Evolutionary conservation across 371 early-diverging fungal species (phyloP).

Genomic region (Lichtheimia corymbifera): DNA sequence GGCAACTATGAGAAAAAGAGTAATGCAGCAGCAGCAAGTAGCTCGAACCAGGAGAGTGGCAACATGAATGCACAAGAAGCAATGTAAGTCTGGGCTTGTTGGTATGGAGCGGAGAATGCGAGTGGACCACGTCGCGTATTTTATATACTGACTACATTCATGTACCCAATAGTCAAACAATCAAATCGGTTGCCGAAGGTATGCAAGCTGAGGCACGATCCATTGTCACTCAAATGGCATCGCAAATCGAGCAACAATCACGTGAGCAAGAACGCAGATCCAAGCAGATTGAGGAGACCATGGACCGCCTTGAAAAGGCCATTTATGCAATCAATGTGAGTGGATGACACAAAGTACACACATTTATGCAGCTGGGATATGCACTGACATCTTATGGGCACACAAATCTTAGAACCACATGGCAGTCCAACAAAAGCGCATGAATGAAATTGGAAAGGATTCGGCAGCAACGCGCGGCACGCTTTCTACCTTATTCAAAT

Average conservation of each 20-base stretch:
- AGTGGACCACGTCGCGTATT: background rate
- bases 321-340: constrained; percentile 38
- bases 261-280: constrained; percentile 34
- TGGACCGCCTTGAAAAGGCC: constrained; percentile 26
- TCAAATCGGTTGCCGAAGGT: constrained; percentile 16
- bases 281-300: constrained; percentile 22
- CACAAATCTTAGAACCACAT: constrained; percentile 23
- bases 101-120: background rate
- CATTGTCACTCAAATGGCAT: constrained; percentile 17
- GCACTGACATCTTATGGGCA: background rate
- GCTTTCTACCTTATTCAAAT: constrained; percentile 35
- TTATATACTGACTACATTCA: background rate
- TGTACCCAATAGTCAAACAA: background rate
- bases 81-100: constrained; percentile 17
- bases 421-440: constrained; percentile 24
- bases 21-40: background rate
- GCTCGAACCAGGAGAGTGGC: background rate
- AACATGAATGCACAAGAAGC: constrained; percentile 1
- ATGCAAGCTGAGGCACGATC: constrained; percentile 15
- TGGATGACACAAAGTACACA: background rate
- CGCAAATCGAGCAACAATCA: constrained; percentile 19
- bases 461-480: constrained; percentile 46
- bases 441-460: constrained; percentile 30
- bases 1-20: constrained; percentile 26
- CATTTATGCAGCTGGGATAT: background rate